Evolutionary conservation across 148 eudicot species (phyloP), one percentile per base, ranked within the genome.

Genomic region (Camellia granthamiana): DNA sequence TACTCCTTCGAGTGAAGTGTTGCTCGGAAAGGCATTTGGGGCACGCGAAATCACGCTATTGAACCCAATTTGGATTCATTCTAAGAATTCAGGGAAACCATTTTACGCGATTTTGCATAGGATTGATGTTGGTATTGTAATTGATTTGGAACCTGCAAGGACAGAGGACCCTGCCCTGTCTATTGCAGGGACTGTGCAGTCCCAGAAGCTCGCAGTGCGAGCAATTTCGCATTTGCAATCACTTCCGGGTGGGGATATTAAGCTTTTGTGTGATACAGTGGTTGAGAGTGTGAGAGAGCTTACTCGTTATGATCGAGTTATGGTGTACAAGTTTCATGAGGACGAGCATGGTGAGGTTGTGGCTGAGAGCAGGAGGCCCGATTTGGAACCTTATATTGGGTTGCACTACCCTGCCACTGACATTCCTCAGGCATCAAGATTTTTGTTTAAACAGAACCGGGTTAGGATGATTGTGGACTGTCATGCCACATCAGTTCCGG

Each of bases 281-380:
- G 99, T 96, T 42, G 80, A 88, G 86, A 81, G 91, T 79, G 95
- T 96, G 49, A 87, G 90, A 80, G 93, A 91, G 83, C 85, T 94
- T 44, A 96, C 99, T 0, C 98, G 98, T 41, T 96, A 92, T 83
- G 99, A 96, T 38, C 73, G 99, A 80, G 98, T 96, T 69, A 96
- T 96, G 99, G 98, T 94, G 63, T 96, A 96, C 55, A 96, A 82
- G 88, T 96, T 96, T 80, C 99, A 96, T 79, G 99, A 96, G 56
- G 99, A 96, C 84, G 99, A 96, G 81, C 98, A 96, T 81, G 99
- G 99, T n/a, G 99, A 96, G 86, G 98, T 96, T 80, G 84, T 92
- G 79, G 85, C 99, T 10, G 99, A 96, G 89, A 86, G 91, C 75
- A 93, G 86, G 83, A 78, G 89, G 68, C 51, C 88, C 0, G 98